A percentile compares a stretch with the other conserved stretches of the same genome.
Evolutionary conservation across 495 filamentous ascomycete species (phyloP).

Genomic region (Jackrogersella minutella): DNA sequence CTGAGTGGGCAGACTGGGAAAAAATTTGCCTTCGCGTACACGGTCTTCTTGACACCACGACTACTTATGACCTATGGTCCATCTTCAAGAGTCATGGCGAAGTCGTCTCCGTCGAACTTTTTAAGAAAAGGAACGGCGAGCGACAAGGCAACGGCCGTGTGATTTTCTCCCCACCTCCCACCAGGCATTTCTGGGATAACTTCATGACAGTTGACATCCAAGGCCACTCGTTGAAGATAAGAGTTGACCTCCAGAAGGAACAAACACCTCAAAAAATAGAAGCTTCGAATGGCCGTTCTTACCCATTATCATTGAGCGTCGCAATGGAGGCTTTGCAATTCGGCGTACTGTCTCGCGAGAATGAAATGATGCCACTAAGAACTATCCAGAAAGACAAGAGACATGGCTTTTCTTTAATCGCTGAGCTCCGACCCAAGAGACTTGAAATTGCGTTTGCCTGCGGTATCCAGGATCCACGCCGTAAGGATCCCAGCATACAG

Average conservation of each 20-base stretch:
- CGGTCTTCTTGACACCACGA: slow-evolving; percentile 35
- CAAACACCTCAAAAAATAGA: not conserved
- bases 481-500: slow-evolving; percentile 20
- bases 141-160: slow-evolving; percentile 37
- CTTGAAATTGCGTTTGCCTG: slow-evolving; percentile 56
- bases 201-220: slow-evolving; percentile 16
- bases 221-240: slow-evolving; percentile 9
- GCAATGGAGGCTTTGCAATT: slow-evolving; percentile 54
- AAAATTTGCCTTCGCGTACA: slow-evolving; percentile 39
- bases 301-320: slow-evolving; percentile 45
- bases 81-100: slow-evolving; percentile 43
- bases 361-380: slow-evolving; percentile 57
- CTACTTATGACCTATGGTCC: slow-evolving; percentile 38
- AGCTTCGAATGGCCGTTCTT: slow-evolving; percentile 35
- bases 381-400: slow-evolving; percentile 46
- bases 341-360: slow-evolving; percentile 56
- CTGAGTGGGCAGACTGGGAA: slow-evolving; percentile 37
- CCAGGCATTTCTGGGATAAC: slow-evolving; percentile 28
- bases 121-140: slow-evolving; percentile 18
- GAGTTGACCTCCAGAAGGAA: slow-evolving; percentile 11
- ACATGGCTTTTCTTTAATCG: slow-evolving; percentile 39
- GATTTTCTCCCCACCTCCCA: slow-evolving; percentile 51
- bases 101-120: slow-evolving; percentile 48
- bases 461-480: slow-evolving; percentile 50
- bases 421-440: slow-evolving; percentile 55